A percentile compares a stretch with the other conserved stretches of the same genome.
These are phyloP conservation scores for Daedaleopsis sinensis DNA, from an alignment of 768 basidiomycete species.

Conservation along the genomic window DNA sequence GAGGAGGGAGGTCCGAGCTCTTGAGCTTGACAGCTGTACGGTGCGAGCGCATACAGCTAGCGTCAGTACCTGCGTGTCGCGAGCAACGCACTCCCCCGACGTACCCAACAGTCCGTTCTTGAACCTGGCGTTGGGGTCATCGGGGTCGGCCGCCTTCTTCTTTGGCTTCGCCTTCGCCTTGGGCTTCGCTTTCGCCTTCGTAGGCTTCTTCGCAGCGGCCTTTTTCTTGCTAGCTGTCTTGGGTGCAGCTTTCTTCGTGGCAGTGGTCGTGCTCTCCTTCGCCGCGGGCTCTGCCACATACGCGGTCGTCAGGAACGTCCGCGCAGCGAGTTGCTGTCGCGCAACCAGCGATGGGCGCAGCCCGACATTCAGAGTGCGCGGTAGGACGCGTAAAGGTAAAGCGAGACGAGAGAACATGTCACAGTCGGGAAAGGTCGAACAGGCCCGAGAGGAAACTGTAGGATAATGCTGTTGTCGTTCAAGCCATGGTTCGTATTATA, in stretches of 20 bases:
- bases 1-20: no score
- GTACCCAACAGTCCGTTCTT: slow-evolving; percentile 2
- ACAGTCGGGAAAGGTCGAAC: background rate
- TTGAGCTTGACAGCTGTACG: slow-evolving; percentile 7
- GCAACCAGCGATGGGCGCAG: background rate
- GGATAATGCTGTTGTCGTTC: no score
- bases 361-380: slow-evolving; percentile 5
- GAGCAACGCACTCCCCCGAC: background rate
- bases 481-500: no score
- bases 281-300: slow-evolving; percentile 5
- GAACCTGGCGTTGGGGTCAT: slow-evolving; percentile 3
- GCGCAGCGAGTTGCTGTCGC: slow-evolving; percentile 8
- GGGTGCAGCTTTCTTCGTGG: slow-evolving; percentile 1
- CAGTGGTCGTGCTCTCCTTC: background rate
- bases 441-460: no score
- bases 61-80: no score
- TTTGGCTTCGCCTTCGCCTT: background rate
- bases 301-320: slow-evolving; percentile 17
- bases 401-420: slow-evolving; percentile 18
- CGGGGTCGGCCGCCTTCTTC: background rate
- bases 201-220: background rate
- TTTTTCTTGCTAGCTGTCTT: background rate
- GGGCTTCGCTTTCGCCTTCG: background rate
- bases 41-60: background rate
- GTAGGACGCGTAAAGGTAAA: slow-evolving; percentile 16